phyloP scores from a whole-genome alignment of 1,284 basidiomycete genomes.

The Papiliotrema fonsecae region DNA sequence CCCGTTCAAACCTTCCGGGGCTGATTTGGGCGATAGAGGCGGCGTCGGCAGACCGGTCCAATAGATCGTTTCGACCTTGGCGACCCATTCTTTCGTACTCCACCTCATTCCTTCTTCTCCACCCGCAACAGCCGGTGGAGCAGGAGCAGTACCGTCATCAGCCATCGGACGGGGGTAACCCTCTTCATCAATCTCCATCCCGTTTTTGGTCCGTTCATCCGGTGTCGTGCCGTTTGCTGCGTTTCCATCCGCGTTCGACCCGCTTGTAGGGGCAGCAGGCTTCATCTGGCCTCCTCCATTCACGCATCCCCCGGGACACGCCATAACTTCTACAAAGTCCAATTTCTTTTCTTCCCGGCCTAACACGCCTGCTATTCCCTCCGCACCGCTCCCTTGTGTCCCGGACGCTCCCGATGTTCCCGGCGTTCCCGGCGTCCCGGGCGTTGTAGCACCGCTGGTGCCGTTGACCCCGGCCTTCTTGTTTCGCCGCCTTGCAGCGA shows the following conservation, averaged over 20 bases:
- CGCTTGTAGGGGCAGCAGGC: conserved; percentile 32
- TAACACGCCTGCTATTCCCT: conserved; percentile 9
- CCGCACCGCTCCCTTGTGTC: conserved; percentile 23
- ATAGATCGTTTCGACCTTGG: conserved; percentile 69
- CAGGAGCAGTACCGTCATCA: conserved; percentile 42
- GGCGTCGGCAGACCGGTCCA: conserved; percentile 60
- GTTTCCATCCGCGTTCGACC: neutral
- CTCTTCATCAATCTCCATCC: conserved; percentile 54
- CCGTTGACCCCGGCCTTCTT: conserved; percentile 41
- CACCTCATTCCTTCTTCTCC: conserved; percentile 50
- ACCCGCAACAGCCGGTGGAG: conserved; percentile 22
- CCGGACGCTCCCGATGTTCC: no score
- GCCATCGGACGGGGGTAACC: conserved; percentile 58
- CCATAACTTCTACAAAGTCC: conserved; percentile 99
- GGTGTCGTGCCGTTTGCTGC: conserved; percentile 2
- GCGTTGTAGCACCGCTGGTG: conserved; percentile 24
- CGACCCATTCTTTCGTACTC: conserved; percentile 64
- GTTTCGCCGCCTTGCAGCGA: conserved; percentile 46
- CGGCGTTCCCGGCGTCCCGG: conserved; percentile 4
- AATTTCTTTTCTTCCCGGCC: conserved; percentile 57
- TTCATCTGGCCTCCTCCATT: conserved; percentile 95
- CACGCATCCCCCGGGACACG: conserved; percentile 94
- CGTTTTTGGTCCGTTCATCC: neutral
- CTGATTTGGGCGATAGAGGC: conserved; percentile 49
- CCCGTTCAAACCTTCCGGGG: conserved; percentile 1